These are phyloP conservation scores for Nemania serpens DNA, from an alignment of 2,329 filamentous ascomycete genomes.

Conservation along the genomic window DNA sequence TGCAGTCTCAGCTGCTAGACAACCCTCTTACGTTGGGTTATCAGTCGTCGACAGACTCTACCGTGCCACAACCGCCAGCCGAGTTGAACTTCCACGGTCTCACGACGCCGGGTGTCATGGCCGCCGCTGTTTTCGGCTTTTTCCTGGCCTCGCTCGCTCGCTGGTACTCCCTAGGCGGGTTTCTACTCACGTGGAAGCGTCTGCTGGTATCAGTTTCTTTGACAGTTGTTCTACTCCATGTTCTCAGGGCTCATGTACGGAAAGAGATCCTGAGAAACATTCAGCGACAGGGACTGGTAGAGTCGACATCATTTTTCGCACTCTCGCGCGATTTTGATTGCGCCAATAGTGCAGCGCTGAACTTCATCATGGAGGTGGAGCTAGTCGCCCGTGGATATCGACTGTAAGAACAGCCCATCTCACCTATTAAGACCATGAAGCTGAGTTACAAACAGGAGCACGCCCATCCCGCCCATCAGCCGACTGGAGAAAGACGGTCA, in stretches of 20 bases:
- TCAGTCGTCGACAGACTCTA: constrained; percentile 31
- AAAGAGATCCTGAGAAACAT: constrained; percentile 41
- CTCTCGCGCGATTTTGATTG: constrained; percentile 41
- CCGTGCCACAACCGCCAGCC: constrained; percentile 26
- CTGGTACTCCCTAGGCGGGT: constrained; percentile 38
- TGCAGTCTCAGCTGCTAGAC: constrained; percentile 42
- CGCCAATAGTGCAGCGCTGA: constrained; percentile 42
- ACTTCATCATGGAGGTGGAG: constrained; percentile 45
- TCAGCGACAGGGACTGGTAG: constrained; percentile 38
- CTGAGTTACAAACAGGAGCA: constrained; percentile 63
- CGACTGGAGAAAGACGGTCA: constrained; percentile 85
- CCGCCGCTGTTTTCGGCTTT: constrained; percentile 39
- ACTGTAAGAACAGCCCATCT: constrained; percentile 33
- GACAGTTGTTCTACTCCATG: constrained; percentile 27
- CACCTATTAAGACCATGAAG: not conserved
- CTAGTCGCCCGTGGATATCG: constrained; percentile 42
- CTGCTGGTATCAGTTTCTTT: constrained; percentile 32
- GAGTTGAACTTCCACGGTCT: constrained; percentile 37
- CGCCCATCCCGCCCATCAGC: constrained; percentile 88
- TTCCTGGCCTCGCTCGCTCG: constrained; percentile 37
- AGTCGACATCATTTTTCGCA: constrained; percentile 39
- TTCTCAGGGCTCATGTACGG: constrained; percentile 39
- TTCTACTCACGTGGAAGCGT: constrained; percentile 38
- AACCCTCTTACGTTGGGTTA: constrained; percentile 40
- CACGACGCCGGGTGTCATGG: constrained; percentile 39